Base-by-base conservation (phyloP, 1,284 basidiomycete species). In the Ceratobasidium sp. region DNA sequence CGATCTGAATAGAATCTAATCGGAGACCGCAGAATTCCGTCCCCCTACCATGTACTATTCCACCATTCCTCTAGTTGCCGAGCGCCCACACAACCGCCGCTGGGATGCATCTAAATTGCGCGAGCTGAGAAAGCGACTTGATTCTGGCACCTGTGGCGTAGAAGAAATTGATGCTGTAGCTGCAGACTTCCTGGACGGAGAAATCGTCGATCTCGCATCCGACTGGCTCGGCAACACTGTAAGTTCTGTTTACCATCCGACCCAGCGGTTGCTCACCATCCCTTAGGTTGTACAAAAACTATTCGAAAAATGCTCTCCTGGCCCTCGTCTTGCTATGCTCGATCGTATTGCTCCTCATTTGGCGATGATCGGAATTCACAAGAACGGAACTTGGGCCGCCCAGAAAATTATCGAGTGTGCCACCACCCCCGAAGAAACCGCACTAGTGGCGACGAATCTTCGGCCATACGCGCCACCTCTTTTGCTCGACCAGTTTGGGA, bases 141-240 rank as follows among this genome's bases (percentile, higher is more conserved):
- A 90, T 76, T 90, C 90, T 19, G 92, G 92, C 37, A 90, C 88
- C 7, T 92, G 95, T 84, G 86, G 88, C 1, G 87, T 89, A n/a
- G 92, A 92, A 71, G 96, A 98, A 81, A 91, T 96, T 72, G 97
- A 99, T 81, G 88, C 90, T 78, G 90, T 98, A 73, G 94, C 95
- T 2, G 87, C 86, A 56, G 96, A 98, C 81, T 91, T 97, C 80
- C 85, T 98, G 76, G 95, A 97, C 77, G 94, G 90, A 37, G 92
- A 94, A 81, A 93, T 94, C 76, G 91, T 95, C n/a, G 92, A 97
- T 81, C 88, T 98, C 76, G 92, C 96, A n/a, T 95, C 94, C 51
- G 96, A 99, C 82, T 99, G 98, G 90, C 93, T 99, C 78, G 98
- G 98, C 76, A 99, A 99, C 81, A 99, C 97, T 69, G 93, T 96